Base-by-base conservation (phyloP, 2,329 filamentous ascomycete genomes). In the Stagonosporopsis chrysanthemi region DNA sequence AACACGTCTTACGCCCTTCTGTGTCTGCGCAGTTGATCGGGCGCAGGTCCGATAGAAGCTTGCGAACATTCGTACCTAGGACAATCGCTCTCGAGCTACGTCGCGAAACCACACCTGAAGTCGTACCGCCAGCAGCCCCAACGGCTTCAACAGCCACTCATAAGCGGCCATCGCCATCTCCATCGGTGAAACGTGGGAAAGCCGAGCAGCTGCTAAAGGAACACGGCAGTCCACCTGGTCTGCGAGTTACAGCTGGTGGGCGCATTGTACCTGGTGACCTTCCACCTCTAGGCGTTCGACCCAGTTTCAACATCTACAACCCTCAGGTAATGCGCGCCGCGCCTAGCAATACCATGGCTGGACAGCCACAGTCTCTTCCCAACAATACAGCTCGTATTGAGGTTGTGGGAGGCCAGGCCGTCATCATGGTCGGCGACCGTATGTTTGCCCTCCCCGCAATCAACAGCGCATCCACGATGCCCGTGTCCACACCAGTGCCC, bases 181-280 rank as follows among this genome's bases (percentile, higher is more conserved):
- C 81, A 12, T 83, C 81, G 1, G 68, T 83, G 67, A 82, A 82
- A 70, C 77, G 78, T 39, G 79, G 78, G 50, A 82, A 81, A 60
- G 80, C 78, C 12, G 80, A 82, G 64, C 76, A 74, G 39, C 77
- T 83, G 39, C 77, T 83, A 66, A 81, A 82, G 61, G 78, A 80
- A 58, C 81, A 83, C 72, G 81, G 81, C 51, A 83, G 81, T 35
- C 81, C 81, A 33, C 79, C 78, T 22, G 79, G 81, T 55, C 70
- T 83, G 52, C 79, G 81, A 54, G 81, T 83, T 40, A 83, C 81
- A 45, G 81, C 81, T 59, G 81, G 81, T 36, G 81, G 81, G n/a
- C 78, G 80, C 17, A 79, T 83, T 58, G 81, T 83, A n/a, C 80
- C 81, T 14, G 81, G 76, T 48, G 81, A 77, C 56, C 66, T 76